Evolutionary conservation across 2,329 filamentous ascomycete species (phyloP), one percentile per base, ranked within the genome.

Genomic region (Aspergillus nomiae): DNA sequence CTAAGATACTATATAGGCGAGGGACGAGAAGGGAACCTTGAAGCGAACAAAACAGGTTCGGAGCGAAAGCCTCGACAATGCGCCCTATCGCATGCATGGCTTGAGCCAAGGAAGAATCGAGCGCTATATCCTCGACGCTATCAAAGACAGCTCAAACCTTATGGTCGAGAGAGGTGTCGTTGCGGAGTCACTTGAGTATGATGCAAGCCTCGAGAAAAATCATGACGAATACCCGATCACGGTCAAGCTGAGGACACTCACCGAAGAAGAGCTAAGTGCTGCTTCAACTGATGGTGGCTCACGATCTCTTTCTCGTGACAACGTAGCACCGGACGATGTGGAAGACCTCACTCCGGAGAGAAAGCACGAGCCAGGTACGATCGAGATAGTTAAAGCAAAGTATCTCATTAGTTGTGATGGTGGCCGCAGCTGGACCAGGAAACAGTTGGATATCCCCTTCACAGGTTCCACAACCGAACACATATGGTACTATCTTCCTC

Each of bases 91-190:
- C 55, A 85, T 91, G 71, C 83, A 87, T 2, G 86, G 90, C 11
- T 74, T 92, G 53, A 88, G 92, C 68, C 90, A 92, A 76, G 90
- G 89, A 3, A 84, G 89, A 2, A 87, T 92, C 64, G 90, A 92
- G 71, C 81, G 84, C 0, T 89, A 88, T 73, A 89, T 90, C 69
- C 79, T 89, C 0, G 87, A 90, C 64, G 82, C 84, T 46, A 85
- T 90, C 59, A 82, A 83, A 66, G 78, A 84, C 59, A 75, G 84
- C 67, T 83, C 82, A 7, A 81, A 83, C 16, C 82, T 88, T 51
- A 71, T 71, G 3, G 82, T 91, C 11, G 88, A 91, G 69, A 82
- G 87, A 4, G 85, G 84, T 0, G 83, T 89, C 1, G 71, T 90
- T 8, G 88, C 88, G 0, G 81, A 84, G 36, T 77, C 78, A 0